phyloP scores from a whole-genome alignment of 805 yeast genomes.

The Myxozyma mucilagina region DNA sequence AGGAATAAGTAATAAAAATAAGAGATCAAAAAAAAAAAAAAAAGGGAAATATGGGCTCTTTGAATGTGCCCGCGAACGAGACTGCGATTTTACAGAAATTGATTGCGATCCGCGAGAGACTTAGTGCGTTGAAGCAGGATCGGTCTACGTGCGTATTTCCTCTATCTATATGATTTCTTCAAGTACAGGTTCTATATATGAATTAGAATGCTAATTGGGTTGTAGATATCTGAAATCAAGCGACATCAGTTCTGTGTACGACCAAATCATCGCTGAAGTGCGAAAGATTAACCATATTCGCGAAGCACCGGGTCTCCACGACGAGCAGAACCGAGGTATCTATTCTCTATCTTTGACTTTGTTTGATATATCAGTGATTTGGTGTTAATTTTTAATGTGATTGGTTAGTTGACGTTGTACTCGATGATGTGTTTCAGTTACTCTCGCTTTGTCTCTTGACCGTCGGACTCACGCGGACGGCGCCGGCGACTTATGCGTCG shows the following conservation, averaged over 20 bases:
- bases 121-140: constrained; percentile 40
- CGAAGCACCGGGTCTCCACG: constrained; percentile 35
- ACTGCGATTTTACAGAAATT: constrained; percentile 37
- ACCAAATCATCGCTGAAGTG: constrained; percentile 37
- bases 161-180: neutral
- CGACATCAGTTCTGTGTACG: constrained; percentile 39
- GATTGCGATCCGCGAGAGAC: constrained; percentile 35
- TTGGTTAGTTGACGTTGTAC: constrained; percentile 59
- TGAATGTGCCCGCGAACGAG: constrained; percentile 38
- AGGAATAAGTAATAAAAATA: too few species aligned
- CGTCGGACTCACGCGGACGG: constrained; percentile 84
- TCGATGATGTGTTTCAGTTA: constrained; percentile 89
- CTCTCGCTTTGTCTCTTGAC: constrained; percentile 84
- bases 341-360: neutral
- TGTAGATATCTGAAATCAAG: constrained; percentile 38
- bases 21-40: neutral
- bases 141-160: constrained; percentile 37
- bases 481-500: constrained; percentile 93
- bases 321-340: constrained; percentile 38
- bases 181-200: neutral
- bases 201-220: neutral
- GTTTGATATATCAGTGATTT: too few species aligned
- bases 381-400: neutral
- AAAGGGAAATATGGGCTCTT: neutral
- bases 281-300: constrained; percentile 39